A percentile compares a stretch with the other conserved stretches of the same genome.
These are phyloP conservation scores for Malus sylvestris DNA, from an alignment of 306 rosid species.

Conservation along the genomic window DNA sequence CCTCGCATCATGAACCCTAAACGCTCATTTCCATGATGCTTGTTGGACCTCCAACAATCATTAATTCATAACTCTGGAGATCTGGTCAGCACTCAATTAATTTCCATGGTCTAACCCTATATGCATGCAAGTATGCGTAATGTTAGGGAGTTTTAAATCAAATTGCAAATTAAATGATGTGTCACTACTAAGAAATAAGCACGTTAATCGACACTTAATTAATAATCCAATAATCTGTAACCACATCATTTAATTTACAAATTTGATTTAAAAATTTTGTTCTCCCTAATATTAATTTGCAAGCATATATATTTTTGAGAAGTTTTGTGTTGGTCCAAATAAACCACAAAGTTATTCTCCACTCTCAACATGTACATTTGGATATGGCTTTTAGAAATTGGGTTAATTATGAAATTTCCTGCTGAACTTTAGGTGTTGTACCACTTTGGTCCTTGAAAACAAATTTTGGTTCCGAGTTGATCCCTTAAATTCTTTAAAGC, in stretches of 20 bases:
- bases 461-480: not conserved
- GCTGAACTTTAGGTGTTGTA: not conserved
- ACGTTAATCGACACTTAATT: no score
- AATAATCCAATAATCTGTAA: no score
- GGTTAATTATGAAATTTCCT: not conserved
- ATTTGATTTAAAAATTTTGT: no score
- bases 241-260: no score
- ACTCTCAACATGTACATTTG: not conserved
- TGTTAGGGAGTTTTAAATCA: no score
- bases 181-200: no score
- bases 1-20: slow-evolving; percentile 3
- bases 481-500: not conserved
- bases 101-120: not conserved
- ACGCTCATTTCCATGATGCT: not conserved
- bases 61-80: not conserved
- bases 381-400: not conserved
- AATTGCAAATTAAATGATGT: no score
- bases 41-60: not conserved
- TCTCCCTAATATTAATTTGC: no score
- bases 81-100: not conserved
- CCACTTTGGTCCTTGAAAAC: not conserved
- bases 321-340: no score
- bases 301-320: no score
- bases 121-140: not conserved
- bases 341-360: no score